Percentiles rank a stretch among this genome's conserved stretches.
These are phyloP conservation scores for Apophysomyces variabilis DNA, from an alignment of 371 early-diverging fungal genomes.

Conservation along the genomic window DNA sequence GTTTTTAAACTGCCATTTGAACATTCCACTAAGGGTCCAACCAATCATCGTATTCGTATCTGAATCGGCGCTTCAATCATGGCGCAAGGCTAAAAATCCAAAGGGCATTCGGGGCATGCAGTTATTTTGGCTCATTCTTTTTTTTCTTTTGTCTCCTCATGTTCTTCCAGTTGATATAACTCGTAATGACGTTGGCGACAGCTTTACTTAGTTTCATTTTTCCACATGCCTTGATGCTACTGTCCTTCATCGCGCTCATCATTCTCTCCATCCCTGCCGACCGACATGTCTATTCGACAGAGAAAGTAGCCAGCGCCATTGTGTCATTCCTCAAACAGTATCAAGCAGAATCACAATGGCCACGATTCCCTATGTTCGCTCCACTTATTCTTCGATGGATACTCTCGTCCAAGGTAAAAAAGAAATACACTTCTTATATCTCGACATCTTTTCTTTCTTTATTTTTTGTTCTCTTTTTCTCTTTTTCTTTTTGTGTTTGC, in stretches of 20 bases:
- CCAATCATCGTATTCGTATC: no score
- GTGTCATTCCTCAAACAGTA: background rate
- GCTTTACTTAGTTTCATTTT: background rate
- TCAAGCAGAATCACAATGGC: background rate
- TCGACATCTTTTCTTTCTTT: background rate
- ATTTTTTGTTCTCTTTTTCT: background rate
- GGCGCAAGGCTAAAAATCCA: no score
- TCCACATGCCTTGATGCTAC: constrained; percentile 18
- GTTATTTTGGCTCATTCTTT: background rate
- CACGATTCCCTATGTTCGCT: background rate
- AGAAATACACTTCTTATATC: no score
- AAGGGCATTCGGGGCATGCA: background rate
- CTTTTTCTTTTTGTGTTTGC: background rate
- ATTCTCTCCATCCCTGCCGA: constrained; percentile 17
- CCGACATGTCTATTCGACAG: background rate
- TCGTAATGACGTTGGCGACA: constrained; percentile 5
- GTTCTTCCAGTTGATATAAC: background rate
- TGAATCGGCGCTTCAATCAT: no score
- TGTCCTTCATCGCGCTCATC: constrained; percentile 15
- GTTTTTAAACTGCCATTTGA: no score
- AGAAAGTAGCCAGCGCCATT: background rate
- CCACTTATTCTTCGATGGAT: background rate
- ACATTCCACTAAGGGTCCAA: no score
- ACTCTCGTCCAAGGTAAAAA: background rate
- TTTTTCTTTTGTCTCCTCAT: constrained; percentile 6